Conservation (phyloP, 2,329 filamentous ascomycete genomes). For the Cercospora citrullina region DNA sequence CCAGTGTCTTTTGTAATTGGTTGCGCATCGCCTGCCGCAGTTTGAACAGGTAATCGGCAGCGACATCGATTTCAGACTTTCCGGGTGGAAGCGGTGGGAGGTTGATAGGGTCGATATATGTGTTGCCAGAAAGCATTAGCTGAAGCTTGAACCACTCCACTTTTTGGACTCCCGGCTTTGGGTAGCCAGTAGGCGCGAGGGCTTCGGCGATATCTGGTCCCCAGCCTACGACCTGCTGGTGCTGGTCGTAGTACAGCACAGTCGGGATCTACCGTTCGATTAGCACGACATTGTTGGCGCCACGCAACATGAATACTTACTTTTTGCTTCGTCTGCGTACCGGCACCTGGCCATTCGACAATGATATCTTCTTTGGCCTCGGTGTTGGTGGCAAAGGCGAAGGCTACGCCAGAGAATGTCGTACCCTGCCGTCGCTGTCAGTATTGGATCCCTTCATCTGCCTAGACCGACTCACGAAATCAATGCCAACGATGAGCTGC, state of each 20-base stretch:
- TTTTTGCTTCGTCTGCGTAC: constrained; percentile 98
- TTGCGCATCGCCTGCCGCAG: constrained; percentile 95
- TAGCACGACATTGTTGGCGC: constrained; percentile 13
- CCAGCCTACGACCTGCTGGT: constrained; percentile 99
- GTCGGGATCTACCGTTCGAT: constrained; percentile 74
- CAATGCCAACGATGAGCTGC: constrained; percentile 96
- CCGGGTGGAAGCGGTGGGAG: constrained; percentile 93
- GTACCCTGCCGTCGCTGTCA: constrained; percentile 65
- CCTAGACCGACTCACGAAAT: constrained; percentile 69
- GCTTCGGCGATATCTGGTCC: constrained; percentile 97
- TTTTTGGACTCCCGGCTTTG: constrained; percentile 96
- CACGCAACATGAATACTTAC: constrained; percentile 49
- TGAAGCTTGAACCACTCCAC: constrained; percentile 99
- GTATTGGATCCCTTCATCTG: constrained; percentile 1
- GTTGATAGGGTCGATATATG: constrained; percentile 99
- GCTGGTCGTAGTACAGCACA: constrained; percentile 99
- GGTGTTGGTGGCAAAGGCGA: constrained; percentile 89
- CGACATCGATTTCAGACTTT: constrained; percentile 98
- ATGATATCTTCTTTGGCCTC: constrained; percentile 99
- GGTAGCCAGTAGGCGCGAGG: constrained; percentile 92
- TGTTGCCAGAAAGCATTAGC: constrained; percentile 97
- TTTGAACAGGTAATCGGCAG: constrained; percentile 99
- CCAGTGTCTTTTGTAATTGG: constrained; percentile 91
- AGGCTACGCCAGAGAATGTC: constrained; percentile 96
- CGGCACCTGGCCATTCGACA: constrained; percentile 96